Evolutionary conservation across 2,329 filamentous ascomycete genomes (phyloP), one percentile per base, ranked within the genome.

Genomic region (Plenodomus tracheiphilus): DNA sequence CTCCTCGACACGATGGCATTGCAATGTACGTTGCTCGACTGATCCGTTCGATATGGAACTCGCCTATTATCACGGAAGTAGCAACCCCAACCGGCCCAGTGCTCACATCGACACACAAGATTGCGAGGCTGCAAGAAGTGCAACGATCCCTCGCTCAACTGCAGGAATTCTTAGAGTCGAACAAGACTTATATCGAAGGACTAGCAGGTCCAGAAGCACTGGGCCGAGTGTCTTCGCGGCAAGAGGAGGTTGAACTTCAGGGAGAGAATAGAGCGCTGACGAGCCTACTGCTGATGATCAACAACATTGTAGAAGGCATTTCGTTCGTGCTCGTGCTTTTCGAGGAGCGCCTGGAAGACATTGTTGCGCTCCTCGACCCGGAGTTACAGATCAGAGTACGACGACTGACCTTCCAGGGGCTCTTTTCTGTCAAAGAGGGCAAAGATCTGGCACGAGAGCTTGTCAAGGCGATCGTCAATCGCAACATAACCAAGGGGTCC

Each of bases 381-480:
- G 75, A 80, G 0, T 81, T 86, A 1, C 86, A 87, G 51, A 80
- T 86, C 56, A 82, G 85, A 50, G 84, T 96, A 43, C 81, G 84
- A 49, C 82, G 86, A 30, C 80, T 99, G 44, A 97, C 91, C 0
- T 99, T 90, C 65, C 91, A 97, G 70, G 83, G 84, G 39, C 83
- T 99, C 0, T 97, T 99, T 71, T 89, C 90, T 3, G 85, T 87
- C 36, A 74, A 81, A 5, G 81, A 85, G 16, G 94, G 94, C 25
- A 91, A 91, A 61, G 91, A 96, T 10, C 82, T 97, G 19, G 95
- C 93, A 2, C 97, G 96, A 72, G 83, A 96, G 46, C 80, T 99
- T 1, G 94, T 99, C 47, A 99, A 97, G 72, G 91, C 93, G 0
- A 97, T 99, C 65, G 94, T 99, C 46, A 97, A 97, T 71, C 86